phyloP scores from a whole-genome alignment of 768 basidiomycete genomes.

The Pleurotus citrinopileatus region DNA sequence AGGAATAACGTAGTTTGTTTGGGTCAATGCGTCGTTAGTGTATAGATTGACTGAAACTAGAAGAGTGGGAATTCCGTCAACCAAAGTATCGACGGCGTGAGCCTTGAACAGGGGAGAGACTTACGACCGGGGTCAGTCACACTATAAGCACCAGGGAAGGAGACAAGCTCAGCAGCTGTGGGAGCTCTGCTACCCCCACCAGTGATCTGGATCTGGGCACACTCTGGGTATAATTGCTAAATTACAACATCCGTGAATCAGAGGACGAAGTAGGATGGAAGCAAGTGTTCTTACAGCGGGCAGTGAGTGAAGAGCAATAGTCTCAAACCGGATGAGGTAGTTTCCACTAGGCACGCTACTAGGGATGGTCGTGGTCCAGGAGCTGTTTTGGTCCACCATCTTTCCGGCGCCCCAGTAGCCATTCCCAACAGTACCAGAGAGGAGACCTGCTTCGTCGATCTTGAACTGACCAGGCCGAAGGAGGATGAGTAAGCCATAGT shows the following conservation, averaged over 20 bases:
- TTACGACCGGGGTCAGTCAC: slow-evolving; percentile 40
- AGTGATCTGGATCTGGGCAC: slow-evolving; percentile 41
- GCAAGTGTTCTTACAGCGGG: slow-evolving; percentile 40
- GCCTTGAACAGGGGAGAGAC: slow-evolving; percentile 14
- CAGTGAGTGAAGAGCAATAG: slow-evolving; percentile 45
- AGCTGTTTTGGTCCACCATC: slow-evolving; percentile 42
- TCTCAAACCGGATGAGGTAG: slow-evolving; percentile 49
- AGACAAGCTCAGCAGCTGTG: slow-evolving; percentile 40
- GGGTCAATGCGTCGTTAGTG: slow-evolving; percentile 31
- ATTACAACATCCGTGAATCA: background rate
- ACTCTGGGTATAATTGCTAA: slow-evolving; percentile 70
- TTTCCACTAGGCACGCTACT: slow-evolving; percentile 38
- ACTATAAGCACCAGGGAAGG: slow-evolving; percentile 46
- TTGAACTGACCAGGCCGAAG: slow-evolving; percentile 31
- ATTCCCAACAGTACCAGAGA: slow-evolving; percentile 35
- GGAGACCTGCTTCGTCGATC: slow-evolving; percentile 42
- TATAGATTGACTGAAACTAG: slow-evolving; percentile 40
- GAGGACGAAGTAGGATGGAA: background rate
- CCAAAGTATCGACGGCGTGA: background rate
- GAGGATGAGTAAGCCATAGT: background rate
- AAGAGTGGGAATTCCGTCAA: background rate
- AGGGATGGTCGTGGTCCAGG: slow-evolving; percentile 46
- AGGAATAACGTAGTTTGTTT: slow-evolving; percentile 41
- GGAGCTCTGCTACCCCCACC: slow-evolving; percentile 39
- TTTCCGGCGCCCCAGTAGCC: slow-evolving; percentile 41